A percentile compares a stretch with the other conserved stretches of the same genome.
phyloP scores from a whole-genome alignment of 2,329 filamentous ascomycete species.

The Aquanectria penicillioides region DNA sequence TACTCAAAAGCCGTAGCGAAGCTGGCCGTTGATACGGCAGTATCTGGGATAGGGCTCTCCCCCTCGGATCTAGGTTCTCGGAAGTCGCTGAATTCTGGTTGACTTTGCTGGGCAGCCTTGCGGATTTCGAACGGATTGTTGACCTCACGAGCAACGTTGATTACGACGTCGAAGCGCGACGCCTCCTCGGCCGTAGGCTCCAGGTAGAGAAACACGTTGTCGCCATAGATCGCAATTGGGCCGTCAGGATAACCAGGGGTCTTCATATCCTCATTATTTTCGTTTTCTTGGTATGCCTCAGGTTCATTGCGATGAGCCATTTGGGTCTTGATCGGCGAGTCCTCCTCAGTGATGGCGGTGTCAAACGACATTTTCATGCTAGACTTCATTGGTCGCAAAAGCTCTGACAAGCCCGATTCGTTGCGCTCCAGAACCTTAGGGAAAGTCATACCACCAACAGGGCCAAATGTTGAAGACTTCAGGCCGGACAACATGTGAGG shows the following conservation, averaged over 20 bases:
- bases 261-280: constrained; percentile 81
- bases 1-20: constrained; percentile 71
- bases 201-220: constrained; percentile 80
- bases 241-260: constrained; percentile 85
- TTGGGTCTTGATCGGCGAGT: constrained; percentile 68
- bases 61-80: constrained; percentile 44
- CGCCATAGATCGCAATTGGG: constrained; percentile 82
- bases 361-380: constrained; percentile 50
- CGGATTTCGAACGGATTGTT: constrained; percentile 74
- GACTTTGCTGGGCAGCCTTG: constrained; percentile 39
- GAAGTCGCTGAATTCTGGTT: constrained; percentile 42
- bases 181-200: constrained; percentile 84
- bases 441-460: constrained; percentile 71
- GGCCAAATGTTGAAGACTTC: constrained; percentile 69
- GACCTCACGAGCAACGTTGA: constrained; percentile 87
- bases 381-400: constrained; percentile 62
- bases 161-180: constrained; percentile 80
- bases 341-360: constrained; percentile 62
- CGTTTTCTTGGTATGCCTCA: constrained; percentile 72
- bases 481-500: constrained; percentile 72
- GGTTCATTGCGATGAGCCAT: constrained; percentile 65
- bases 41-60: constrained; percentile 61
- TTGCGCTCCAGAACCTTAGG: constrained; percentile 69
- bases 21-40: constrained; percentile 65
- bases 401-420: constrained; percentile 68